A percentile compares a stretch with the other conserved stretches of the same genome.
Evolutionary conservation across 2,329 filamentous ascomycete genomes (phyloP).

Genomic region (Pestalotiopsis sp.): DNA sequence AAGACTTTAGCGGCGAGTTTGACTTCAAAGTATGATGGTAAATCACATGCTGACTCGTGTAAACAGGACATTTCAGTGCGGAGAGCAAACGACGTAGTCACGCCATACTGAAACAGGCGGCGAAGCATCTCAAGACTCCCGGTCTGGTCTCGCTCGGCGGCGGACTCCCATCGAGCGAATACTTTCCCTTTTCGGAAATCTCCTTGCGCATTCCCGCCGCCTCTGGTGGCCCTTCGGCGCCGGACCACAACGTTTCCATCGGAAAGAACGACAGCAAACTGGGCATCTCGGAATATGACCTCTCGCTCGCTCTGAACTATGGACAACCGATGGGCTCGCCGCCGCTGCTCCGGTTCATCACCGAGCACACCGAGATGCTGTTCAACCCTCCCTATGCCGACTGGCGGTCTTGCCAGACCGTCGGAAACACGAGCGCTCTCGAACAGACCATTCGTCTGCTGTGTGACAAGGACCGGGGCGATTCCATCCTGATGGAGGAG

Average conservation of each 20-base stretch:
- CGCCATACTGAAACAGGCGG: slow-evolving; percentile 82
- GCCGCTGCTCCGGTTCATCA: slow-evolving; percentile 86
- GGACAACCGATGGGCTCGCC: slow-evolving; percentile 84
- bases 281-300: slow-evolving; percentile 59
- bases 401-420: slow-evolving; percentile 82
- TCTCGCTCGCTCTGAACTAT: slow-evolving; percentile 91
- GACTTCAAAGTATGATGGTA: slow-evolving; percentile 40
- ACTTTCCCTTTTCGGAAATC: slow-evolving; percentile 88
- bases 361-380: slow-evolving; percentile 93
- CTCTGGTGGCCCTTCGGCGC: slow-evolving; percentile 56
- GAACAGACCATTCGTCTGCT: slow-evolving; percentile 87
- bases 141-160: slow-evolving; percentile 91
- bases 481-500: slow-evolving; percentile 83
- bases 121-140: slow-evolving; percentile 76
- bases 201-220: slow-evolving; percentile 72
- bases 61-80: slow-evolving; percentile 57
- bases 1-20: slow-evolving; percentile 84
- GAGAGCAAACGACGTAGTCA: slow-evolving; percentile 65
- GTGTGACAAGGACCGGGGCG: slow-evolving; percentile 67
- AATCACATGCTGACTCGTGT: neutral
- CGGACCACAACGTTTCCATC: slow-evolving; percentile 63
- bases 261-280: slow-evolving; percentile 79
- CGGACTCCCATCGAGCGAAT: slow-evolving; percentile 83
- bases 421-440: slow-evolving; percentile 84
- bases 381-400: slow-evolving; percentile 89